A percentile compares a stretch with the other conserved stretches of the same genome.
Evolutionary conservation across 306 rosid species (phyloP).

Genomic region (Alnus rubra): DNA sequence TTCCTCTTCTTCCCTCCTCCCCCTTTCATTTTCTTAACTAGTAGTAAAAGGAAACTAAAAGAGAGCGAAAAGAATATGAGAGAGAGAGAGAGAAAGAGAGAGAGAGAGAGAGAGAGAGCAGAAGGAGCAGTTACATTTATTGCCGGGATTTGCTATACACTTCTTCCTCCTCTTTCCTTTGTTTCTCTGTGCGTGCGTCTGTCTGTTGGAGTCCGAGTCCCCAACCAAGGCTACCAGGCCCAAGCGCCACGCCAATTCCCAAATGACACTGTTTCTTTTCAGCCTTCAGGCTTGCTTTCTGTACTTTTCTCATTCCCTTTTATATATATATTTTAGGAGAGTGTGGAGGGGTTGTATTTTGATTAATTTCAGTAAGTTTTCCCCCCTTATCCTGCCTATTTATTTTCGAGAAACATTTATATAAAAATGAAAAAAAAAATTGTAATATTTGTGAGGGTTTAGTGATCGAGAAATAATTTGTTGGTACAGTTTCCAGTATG

Average conservation of each 20-base stretch:
- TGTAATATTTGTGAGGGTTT: no score
- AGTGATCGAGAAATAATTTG: no score
- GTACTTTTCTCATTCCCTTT: neutral
- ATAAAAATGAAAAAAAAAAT: no score
- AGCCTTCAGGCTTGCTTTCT: neutral
- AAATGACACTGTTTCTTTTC: neutral
- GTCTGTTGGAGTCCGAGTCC: neutral
- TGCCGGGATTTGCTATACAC: neutral
- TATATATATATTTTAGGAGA: neutral
- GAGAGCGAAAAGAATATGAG: neutral
- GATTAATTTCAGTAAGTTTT: neutral
- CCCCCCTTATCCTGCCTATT: neutral
- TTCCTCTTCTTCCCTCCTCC: slow-evolving; percentile 46
- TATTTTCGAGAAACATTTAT: neutral
- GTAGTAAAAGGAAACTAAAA: neutral
- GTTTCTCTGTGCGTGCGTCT: no score
- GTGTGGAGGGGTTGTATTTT: neutral
- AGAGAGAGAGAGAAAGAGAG: neutral
- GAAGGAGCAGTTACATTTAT: neutral
- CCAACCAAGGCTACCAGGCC: neutral
- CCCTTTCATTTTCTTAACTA: slow-evolving; percentile 48
- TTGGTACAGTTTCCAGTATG: no score
- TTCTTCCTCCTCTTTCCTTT: neutral
- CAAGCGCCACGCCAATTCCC: neutral
- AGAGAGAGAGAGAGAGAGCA: neutral